Evolutionary conservation across 2,329 filamentous ascomycete genomes (phyloP), one percentile per base, ranked within the genome.

Genomic region (Aspergillus melleus): DNA sequence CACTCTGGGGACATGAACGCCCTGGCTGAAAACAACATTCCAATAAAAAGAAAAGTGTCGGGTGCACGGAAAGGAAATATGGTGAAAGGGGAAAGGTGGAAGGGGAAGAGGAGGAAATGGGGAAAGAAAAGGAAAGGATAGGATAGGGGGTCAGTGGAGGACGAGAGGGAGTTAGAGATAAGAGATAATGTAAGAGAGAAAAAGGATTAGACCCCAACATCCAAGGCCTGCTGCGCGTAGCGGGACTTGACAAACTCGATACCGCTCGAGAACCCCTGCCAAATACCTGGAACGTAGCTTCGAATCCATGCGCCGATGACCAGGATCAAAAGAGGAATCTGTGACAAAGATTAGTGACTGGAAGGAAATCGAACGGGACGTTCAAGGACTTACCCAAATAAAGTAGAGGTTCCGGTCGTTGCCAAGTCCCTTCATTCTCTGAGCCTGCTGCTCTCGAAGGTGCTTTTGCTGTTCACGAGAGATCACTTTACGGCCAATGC

Each of bases 351-450:
- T 72, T 61, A 74, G 69, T 61, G 64, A 58, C 29, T 6, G 50
- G 30, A 20, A 29, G 61, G 32, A 20, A 26, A 29, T 20, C 12
- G 9, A 6, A n/a, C 10, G 49, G 54, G 24, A 42, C 12, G 16
- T 9, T 47, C 12, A 47, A 11, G 29, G 14, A 73, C 80, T 74
- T 75, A 83, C 81, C 81, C 81, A 84, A 63, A 84, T 73, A 67
- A 82, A 81, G 68, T 81, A 83, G n/a, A 83, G 72, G 62, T 83
- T 83, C 59, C 79, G 74, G 64, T 84, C 81, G 59, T 76, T 81
- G 54, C 73, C 74, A 22, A 83, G 70, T 26, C 77, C 76, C 70
- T 83, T 83, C 71, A 83, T 77, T 55, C 78, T 77, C 52, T 72
- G 75, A 32, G 77, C 77, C 63, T 81, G 79, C 52, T 80, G 78